Base-by-base conservation (phyloP, 345 rosid genomes). In the Eucalyptus erythrocorys region DNA sequence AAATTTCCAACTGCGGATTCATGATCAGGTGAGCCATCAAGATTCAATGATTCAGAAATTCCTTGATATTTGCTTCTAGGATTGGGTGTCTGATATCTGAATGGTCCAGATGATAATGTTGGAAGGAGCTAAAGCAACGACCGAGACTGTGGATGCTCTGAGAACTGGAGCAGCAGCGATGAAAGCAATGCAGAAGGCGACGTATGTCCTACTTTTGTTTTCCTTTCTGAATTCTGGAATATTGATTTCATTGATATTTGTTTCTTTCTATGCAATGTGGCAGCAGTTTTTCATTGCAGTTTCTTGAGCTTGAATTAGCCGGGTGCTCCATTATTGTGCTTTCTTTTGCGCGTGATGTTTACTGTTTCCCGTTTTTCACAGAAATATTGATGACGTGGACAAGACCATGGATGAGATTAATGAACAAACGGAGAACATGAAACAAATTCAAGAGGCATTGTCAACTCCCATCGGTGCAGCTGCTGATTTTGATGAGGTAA, bases 151-250 rank as follows among this genome's bases (percentile, higher is more conserved):
- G 30, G 99, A 96, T 94, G 99, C 99, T 45, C 92, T 97, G 91
- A 95, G 99, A 90, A 95, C 98, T 86, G 99, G 99, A 88, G 99
- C 99, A 86, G 49, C 97, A 89, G 94, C 99, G 10, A 97, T 98
- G 99, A 98, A 97, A 93, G 97, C 98, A 47, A 98, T 98, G 99
- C 98, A 95, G 94, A 95, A 96, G 92, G 97, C 97, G 86, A 96
- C 97, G 98, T 97, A 92, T 84, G 97, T 94, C 50, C 34, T 34
- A 85, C 47, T 85, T 87, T 61, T 27, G 68, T 61, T 61, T 86
- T 68, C 51, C 86, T 47, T 57, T 47, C 66, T 48, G 45, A 32
- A 17, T 71, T 15, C 47, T 12, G 16, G 84, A 76, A 42, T 76
- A 37, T 22, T 76, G 27, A 71, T 21, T 37, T 76, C 37, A 76